Base-by-base conservation (phyloP, 164 flowering plant species). In the Litsea cubeba region DNA sequence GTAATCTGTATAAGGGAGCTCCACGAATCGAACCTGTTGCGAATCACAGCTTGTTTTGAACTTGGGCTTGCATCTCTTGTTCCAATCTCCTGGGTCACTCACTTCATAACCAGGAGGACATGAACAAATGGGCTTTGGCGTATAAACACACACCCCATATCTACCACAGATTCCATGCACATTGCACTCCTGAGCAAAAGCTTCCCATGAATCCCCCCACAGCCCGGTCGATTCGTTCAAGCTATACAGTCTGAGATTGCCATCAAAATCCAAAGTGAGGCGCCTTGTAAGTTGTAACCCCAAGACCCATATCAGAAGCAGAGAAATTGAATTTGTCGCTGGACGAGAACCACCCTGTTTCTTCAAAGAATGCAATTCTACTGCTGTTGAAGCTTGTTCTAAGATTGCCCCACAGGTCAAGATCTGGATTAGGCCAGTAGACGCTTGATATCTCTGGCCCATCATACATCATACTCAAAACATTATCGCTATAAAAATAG, bases 161-260 rank as follows among this genome's bases (percentile, higher is more conserved):
- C 79, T 74, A 22, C 82, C 77, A 54, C 79, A 76, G 35, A 71
- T 57, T 2, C 79, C 80, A 64, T 80, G 82, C 2, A 74, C 66
- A 2, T 12, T 50, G 54, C 82, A 80, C 30, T 26, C 64, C 49
- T 73, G 22, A 30, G 50, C 6, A 1, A 71, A 54, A 35, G 78
- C 77, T 67, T 6, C 23, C 80, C 82, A 80, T 15, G 82, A 54
- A 62, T 77, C 24, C 15, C 5, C 23, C 82, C 82, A 80, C 25
- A 66, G 46, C 12, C 71, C 64, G 0, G 26, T 71, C 8, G 70
- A 54, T 49, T 70, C 69, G 20, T 80, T 62, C 73, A 76, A 66
- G 71, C 79, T 80, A 65, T 80, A 80, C 5, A 80, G 75, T 63
- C 82, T 76, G 22, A 80, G 79, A 68, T 76, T 74, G 40, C 79